Base-by-base conservation (phyloP, 2,329 filamentous ascomycete genomes). In the Rhynchosporium agropyri region DNA sequence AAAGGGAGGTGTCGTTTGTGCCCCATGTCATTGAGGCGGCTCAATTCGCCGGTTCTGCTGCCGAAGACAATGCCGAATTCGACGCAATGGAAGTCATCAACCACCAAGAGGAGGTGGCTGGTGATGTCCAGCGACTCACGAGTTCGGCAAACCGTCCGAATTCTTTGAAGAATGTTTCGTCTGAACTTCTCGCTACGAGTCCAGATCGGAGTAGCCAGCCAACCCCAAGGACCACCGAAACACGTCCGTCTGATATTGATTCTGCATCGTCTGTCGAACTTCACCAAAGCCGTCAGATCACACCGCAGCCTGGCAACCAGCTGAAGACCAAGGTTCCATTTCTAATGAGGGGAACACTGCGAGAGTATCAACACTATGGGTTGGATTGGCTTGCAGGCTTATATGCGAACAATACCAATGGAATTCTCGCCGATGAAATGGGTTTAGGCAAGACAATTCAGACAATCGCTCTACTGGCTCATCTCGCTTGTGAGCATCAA, bases 391-490 rank as follows among this genome's bases (percentile, higher is more conserved):
- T 99, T 53, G 92, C 93, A 2, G 91, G 92, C 0, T 83, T 99
- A 1, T 98, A 99, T 74, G 88, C 88, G 15, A 96, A 95, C 67
- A 89, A 90, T 67, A 97, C 94, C 31, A 99, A 98, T 72, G 95
- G 95, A 28, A 99, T 99, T 60, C 80, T 99, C 26, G 95, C 95
- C 1, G 96, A 99, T 73, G 95, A 99, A 75, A 99, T 99, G 95
- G 95, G 95, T 67, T 83, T 99, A 3, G 95, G 95, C 8, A 99
- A 99, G 77, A 99, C 95, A 0, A 98, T 99, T 53, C 95, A 99
- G 75, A 99, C 95, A 0, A 99, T 99, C 71, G 89, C 96, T 3
- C 80, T 99, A 3, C 81, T 99, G 43, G 95, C 95, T 4, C 94
- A 99, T 74, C 82, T 99, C 42, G 95, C 96, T 8, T 93, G 93